Percentiles rank a stretch among this genome's conserved stretches.
phyloP scores from a whole-genome alignment of 1,284 basidiomycete genomes.

The Boletus semigastroideus region DNA sequence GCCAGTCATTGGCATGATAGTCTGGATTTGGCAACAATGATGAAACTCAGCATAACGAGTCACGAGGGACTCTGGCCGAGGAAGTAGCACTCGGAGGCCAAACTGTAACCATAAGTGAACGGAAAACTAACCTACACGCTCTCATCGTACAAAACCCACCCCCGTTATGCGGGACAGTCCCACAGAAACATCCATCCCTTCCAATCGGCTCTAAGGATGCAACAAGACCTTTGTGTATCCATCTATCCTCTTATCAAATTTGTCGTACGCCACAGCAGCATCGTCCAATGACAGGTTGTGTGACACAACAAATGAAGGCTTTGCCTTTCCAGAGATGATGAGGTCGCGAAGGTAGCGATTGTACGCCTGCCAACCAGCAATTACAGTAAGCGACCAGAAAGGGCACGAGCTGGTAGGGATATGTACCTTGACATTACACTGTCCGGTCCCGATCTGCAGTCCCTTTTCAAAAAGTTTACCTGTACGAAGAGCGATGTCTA shows the following conservation, averaged over 20 bases:
- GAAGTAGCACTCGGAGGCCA: neutral
- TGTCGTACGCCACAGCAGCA: slow-evolving; percentile 4
- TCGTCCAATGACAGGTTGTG: slow-evolving; percentile 2
- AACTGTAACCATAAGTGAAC: neutral
- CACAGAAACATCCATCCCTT: neutral
- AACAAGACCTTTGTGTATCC: slow-evolving; percentile 7
- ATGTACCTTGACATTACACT: slow-evolving; percentile 6
- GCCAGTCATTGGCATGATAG: neutral
- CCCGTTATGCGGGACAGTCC: neutral
- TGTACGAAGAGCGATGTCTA: neutral
- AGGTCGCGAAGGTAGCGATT: slow-evolving; percentile 8
- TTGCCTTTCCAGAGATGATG: slow-evolving; percentile 4
- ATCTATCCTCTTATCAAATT: slow-evolving; percentile 7
- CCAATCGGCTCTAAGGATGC: neutral
- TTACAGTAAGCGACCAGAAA: neutral
- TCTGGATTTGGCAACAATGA: neutral
- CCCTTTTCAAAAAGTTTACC: slow-evolving; percentile 7
- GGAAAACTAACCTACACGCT: neutral
- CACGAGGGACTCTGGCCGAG: neutral
- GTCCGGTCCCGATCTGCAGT: slow-evolving; percentile 6
- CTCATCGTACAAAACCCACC: neutral
- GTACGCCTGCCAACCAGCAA: neutral
- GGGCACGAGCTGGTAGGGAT: neutral
- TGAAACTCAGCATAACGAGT: neutral
- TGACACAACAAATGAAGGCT: slow-evolving; percentile 4